Base-by-base conservation (phyloP, 441 rosid species). In the Corymbia calophylla region DNA sequence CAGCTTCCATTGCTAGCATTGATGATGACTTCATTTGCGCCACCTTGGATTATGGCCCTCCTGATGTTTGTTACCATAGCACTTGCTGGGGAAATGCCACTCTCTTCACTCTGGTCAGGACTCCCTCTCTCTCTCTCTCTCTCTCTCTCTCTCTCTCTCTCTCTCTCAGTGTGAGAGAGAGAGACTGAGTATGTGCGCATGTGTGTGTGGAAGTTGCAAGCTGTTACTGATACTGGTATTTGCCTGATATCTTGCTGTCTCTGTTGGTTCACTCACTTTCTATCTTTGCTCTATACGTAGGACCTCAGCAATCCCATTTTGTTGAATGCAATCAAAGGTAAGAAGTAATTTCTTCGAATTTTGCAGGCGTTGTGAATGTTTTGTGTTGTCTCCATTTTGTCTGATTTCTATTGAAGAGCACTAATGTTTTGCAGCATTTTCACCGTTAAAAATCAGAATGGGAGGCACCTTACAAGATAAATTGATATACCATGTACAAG, bases 281-380 rank as follows among this genome's bases (percentile, higher is more conserved):
- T 31, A 16, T 29, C 56, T 53, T n/a, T 25, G 58, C 55, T 15
- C 47, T 31, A 31, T 85, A 35, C 92, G 93, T 96, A 98, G 99
- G 96, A 98, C 88, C 94, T 98, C 82, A 94, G 91, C 90, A 95
- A 95, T 92, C 91, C 54, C 53, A 92, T 96, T 73, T 89, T 98
- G 55, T 91, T 95, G 88, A 97, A 98, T 93, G 98, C 98, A 62
- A 91, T 98, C 58, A 91, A 92, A 95, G 99, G 99, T 97, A 89
- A 88, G 92, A 25, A 32, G 31, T 62, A 10, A 39, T 21, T 48
- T 44, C 87, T 51, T 66, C 17, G 16, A 73, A 73, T 39, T 73
- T 73, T 21, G 47, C 82, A 73, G 48, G 49, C 6, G 0, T 35
- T 2, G 19, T 32, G 66, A 58, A 53, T 19, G 25, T 86, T 70